phyloP scores from a whole-genome alignment of 208 protist species.

The Wallacemonas sp. region DNA sequence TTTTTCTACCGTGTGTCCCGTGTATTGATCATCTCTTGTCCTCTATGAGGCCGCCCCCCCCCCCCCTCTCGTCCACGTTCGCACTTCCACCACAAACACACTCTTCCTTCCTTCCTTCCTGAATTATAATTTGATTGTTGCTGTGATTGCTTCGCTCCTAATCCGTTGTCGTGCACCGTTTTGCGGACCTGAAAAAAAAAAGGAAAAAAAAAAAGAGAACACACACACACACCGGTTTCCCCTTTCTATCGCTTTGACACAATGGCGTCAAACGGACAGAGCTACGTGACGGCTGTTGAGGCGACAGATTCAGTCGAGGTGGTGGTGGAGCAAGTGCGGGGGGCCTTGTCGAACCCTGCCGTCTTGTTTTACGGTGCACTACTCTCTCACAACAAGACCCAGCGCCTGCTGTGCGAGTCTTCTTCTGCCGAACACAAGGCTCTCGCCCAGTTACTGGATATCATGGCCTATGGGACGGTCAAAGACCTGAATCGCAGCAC shows the following conservation, averaged over 20 bases:
- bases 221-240: background rate
- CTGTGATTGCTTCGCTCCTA: no score
- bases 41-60: no score
- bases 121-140: no score
- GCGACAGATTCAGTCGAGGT: constrained; percentile 11
- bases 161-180: no score
- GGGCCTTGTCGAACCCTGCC: constrained; percentile 27
- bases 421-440: constrained; percentile 7
- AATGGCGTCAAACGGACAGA: background rate
- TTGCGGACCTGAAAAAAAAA: no score
- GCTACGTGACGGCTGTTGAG: constrained; percentile 13
- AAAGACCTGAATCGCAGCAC: constrained; percentile 16
- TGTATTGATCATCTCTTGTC: no score
- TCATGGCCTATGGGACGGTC: constrained; percentile 34
- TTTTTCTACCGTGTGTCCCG: no score
- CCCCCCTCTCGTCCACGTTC: no score
- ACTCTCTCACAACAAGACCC: constrained; percentile 14
- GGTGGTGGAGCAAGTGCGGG: constrained; percentile 12
- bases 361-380: constrained; percentile 59
- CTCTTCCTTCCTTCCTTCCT: no score
- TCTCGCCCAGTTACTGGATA: constrained; percentile 25
- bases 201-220: background rate
- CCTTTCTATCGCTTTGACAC: no score
- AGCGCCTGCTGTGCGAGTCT: constrained; percentile 19
- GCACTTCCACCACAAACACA: no score